Evolutionary conservation across 1,284 basidiomycete genomes (phyloP), one percentile per base, ranked within the genome.

Genomic region (Malassezia yamatoensis): DNA sequence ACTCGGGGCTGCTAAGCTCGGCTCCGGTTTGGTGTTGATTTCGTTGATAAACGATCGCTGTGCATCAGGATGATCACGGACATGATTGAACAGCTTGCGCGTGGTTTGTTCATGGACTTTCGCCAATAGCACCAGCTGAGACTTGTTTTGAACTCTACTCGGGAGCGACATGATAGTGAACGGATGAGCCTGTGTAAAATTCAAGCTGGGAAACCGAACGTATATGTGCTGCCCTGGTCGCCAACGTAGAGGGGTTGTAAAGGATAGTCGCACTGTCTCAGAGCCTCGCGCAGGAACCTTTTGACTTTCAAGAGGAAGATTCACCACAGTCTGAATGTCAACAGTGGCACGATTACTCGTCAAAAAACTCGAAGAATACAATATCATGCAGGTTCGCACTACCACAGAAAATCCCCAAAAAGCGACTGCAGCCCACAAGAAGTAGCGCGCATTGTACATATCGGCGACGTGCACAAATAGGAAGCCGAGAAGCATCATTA

Each of bases 401-500:
- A 33, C 10, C 7, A 53, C 15, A 8, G 55, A 58, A 15, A 58
- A 52, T 4, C 34, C 10, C 55, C 55, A 58, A 6, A 52, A 48
- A 11, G 50, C 55, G n/a, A 58, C 18, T 3, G 50, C 46, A 11
- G 21, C 33, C 55, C 55, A 58, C 1, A 58, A 36, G 39, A 45
- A 58, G 9, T 42, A 35, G 20, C 38, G 24, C 3, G 29, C n/a
- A 20, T 48, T 38, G 8, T 48, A 13, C 3, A n/a, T 18, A 4
- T 56, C 38, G 11, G 60, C 40, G 3, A 59, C 47, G 12, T 62
- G 56, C 6, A 39, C 44, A 5, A 58, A 54, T 12, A 54, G 36
- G 7, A 40, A 59, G 24, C 34, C 69, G 4, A 72, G 51, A 41
- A 74, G 65, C 20, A 63, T 41, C 16, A 69, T 54, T 4, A 63